Evolutionary conservation across 106 monocot genomes (phyloP).

Genomic region (Apostasia ramifera): DNA sequence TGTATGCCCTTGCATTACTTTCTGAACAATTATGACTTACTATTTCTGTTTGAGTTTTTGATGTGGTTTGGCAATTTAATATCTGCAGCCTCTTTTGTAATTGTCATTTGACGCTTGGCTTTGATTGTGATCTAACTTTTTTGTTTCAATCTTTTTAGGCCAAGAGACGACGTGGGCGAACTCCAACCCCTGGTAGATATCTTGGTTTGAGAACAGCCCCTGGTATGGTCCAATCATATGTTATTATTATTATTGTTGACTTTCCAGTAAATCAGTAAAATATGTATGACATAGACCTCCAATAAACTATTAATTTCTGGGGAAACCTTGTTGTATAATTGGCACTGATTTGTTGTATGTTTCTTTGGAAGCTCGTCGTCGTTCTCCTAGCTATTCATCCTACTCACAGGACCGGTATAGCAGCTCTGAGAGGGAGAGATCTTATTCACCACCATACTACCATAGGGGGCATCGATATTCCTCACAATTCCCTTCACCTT

Average conservation of each 20-base stretch:
- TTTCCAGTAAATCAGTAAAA: neutral
- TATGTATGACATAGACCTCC: neutral
- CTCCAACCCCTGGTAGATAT: conserved; percentile 75
- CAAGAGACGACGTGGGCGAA: conserved; percentile 55
- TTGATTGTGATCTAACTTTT: neutral
- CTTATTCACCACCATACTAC: conserved; percentile 24
- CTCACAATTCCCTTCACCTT: conserved; percentile 14
- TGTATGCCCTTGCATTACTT: conserved; percentile 57
- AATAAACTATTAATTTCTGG: neutral
- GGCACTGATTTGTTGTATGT: neutral
- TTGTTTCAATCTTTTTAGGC: conserved; percentile 28
- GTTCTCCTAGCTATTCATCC: conserved; percentile 43
- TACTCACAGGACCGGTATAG: conserved; percentile 10
- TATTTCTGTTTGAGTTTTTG: neutral
- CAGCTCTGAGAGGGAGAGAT: conserved; percentile 28
- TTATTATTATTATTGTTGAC: neutral
- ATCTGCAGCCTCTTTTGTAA: neutral
- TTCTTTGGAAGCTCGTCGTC: conserved; percentile 13
- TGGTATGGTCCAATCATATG: conserved; percentile 20
- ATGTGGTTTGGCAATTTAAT: neutral
- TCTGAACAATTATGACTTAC: neutral
- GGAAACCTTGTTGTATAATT: neutral
- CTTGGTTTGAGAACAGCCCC: conserved; percentile 36
- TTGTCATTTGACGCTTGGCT: neutral
- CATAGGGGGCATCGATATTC: neutral